Evolutionary conservation across 805 yeast genomes (phyloP), one percentile per base, ranked within the genome.

Genomic region (Teunomyces gatunensis): DNA sequence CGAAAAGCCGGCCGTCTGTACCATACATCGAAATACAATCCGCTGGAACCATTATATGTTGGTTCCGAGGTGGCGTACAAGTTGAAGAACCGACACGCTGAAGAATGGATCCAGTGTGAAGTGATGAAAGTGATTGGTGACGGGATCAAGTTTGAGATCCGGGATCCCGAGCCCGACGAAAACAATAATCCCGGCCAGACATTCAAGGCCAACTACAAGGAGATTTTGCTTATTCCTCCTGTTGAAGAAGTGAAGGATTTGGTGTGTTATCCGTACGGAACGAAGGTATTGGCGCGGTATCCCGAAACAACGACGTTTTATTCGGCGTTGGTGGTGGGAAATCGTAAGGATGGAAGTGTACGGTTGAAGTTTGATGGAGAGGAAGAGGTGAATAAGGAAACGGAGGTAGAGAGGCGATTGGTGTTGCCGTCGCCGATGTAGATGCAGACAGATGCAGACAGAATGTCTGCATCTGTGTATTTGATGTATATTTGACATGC

Each of bases 231-330:
- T 33, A 85, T 94, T 37, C 89, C 95, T 0, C 78, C 84, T 1
- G 57, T 61, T 2, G 69, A 65, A 1, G 78, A 72, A 9, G 75
- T 72, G 0, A 53, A 67, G 48, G 59, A 61, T 3, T 64, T 83
- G 48, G 62, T 68, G 20, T 74, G 77, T 39, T 87, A 87, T 54
- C 86, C 96, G 0, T 71, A 81, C 33, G 94, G 96, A 0, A 75
- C 90, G 0, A 83, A 82, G 54, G 98, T 94, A 3, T 72, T 94
- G 49, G 99, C 97, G 0, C 77, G 96, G 58, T 94, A 94, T 59
- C 99, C 99, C 1, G 99, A 94, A 56, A 94, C 99, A 0, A 94
- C 99, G 0, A 91, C 98, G 0, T 94, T 94, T 58, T 94, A 94
- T 59, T 89, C 95, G 3, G 99, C 99, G 0, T 88, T 87, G 43